Base-by-base conservation (phyloP, 257 asterid species). In the Nicotiana knightiana region DNA sequence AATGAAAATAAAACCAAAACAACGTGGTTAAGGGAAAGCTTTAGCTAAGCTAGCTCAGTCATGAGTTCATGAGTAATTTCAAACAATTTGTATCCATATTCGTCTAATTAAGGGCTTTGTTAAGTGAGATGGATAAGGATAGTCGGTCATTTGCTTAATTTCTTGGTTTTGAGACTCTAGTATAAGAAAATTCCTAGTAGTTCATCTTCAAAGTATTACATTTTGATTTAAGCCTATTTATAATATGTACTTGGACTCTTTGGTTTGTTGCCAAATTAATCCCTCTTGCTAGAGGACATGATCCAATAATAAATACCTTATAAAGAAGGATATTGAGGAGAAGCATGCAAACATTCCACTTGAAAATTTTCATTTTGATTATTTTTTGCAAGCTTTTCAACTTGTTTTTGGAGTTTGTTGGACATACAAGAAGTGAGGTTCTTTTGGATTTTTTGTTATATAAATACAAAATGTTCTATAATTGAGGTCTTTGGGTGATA, bases 171-270 rank as follows among this genome's bases (percentile, higher is more conserved):
- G 43, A 37, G 43, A 37, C 43, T 5, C 43, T 37, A 37, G 43
- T 37, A 37, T 37, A 37, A 37, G 43, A 37, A 21, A 37, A 37
- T 37, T 37, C 43, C 9, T 37, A 6, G 9, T 37, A 5, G 8
- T 6, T 37, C 43, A 37, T 37, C 43, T 37, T 37, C 43, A 6
- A 37, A 6, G 43, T 37, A 6, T 37, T 37, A 37, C 43, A 6
- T 39, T 37, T 6, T 39, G 1, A 39, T 39, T 39, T 39, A 39
- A 87, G 89, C 30, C 58, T 46, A 71, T 89, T 89, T 15, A 66
- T 84, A 39, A 91, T 77, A 12, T 82, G 84, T 10, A 89, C 89
- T 1, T 54, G 51, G 3, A 89, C 86, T 67, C 24, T 68, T 18
- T 30, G 83, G 10, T 35, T 3, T 64, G 53, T 54, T 39, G 46